Percentiles rank a stretch among this genome's conserved stretches.
phyloP scores from a whole-genome alignment of 176 grass and related monocot genomes.

The Oryza meridionalis region DNA sequence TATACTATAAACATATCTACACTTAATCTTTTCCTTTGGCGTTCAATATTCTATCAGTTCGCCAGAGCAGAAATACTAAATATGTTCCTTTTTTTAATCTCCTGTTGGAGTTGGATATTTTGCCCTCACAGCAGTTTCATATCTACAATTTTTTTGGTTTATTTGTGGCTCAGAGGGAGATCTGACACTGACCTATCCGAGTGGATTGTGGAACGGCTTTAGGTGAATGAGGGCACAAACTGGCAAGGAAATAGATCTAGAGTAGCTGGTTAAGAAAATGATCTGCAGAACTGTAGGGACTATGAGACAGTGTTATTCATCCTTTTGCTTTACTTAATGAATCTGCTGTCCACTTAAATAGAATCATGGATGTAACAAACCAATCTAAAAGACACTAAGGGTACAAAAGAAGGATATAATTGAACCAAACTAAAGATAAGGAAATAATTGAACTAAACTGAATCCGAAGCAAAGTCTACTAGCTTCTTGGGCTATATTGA shows the following conservation, averaged over 20 bases:
- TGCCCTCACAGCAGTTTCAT: too few relatives aligned
- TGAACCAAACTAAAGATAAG: not conserved
- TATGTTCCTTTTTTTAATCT: too few relatives aligned
- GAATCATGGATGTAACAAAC: not conserved
- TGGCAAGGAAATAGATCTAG: not conserved
- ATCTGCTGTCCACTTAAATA: not conserved
- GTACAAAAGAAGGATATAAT: not conserved
- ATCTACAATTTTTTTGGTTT: too few relatives aligned
- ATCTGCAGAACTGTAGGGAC: not conserved
- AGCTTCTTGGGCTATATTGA: not conserved
- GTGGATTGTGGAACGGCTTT: not conserved
- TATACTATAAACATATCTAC: not conserved
- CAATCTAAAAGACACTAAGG: not conserved
- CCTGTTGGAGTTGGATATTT: too few relatives aligned
- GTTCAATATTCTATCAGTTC: conserved; percentile 2
- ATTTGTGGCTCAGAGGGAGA: too few relatives aligned
- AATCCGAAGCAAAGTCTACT: not conserved
- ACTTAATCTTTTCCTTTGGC: not conserved
- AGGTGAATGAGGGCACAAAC: not conserved
- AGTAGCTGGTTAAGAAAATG: not conserved
- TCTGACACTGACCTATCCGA: too few relatives aligned
- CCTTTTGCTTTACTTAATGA: not conserved
- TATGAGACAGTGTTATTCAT: not conserved
- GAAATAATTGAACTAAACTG: not conserved
- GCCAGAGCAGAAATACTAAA: not conserved